Percentiles rank a stretch among this genome's conserved stretches.
Conservation (phyloP, 345 rosid genomes). For the Schrenkiella parvula region DNA sequence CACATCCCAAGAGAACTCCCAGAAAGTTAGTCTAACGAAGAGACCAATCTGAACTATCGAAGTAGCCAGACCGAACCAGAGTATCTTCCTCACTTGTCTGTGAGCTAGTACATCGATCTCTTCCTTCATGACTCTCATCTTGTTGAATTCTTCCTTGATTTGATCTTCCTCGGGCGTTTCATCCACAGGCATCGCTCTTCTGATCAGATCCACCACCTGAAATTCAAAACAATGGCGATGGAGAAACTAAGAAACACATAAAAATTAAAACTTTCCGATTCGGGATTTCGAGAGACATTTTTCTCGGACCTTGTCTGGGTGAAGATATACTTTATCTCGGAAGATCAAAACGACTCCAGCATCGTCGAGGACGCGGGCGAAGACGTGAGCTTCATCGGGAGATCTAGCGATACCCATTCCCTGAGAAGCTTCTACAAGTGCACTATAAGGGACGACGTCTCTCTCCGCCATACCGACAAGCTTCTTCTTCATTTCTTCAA, state of each 20-base stretch:
- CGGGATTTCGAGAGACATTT: not conserved
- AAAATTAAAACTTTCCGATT: not conserved
- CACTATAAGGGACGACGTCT: conserved; percentile 57
- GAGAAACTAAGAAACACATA: not conserved
- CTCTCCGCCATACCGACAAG: conserved; percentile 54
- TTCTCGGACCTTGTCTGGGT: conserved; percentile 73
- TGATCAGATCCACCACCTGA: conserved; percentile 87
- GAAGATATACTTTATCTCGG: conserved; percentile 80
- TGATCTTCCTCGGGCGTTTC: conserved; percentile 70
- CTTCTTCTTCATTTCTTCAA: conserved; percentile 63
- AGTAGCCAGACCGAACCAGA: conserved; percentile 68
- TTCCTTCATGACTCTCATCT: conserved; percentile 60
- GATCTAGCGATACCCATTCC: conserved; percentile 71
- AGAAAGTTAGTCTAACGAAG: conserved; percentile 88
- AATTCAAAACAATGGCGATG: not conserved
- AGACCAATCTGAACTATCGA: conserved; percentile 55
- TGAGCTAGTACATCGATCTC: conserved; percentile 82
- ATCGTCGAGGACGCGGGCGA: conserved; percentile 80
- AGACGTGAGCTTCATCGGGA: conserved; percentile 63
- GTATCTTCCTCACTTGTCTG: conserved; percentile 76
- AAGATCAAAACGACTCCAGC: conserved; percentile 84
- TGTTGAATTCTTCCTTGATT: conserved; percentile 56
- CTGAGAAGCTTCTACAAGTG: conserved; percentile 59
- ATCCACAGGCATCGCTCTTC: conserved; percentile 70
- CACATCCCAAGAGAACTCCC: conserved; percentile 99